Evolutionary conservation across 2,329 filamentous ascomycete species (phyloP), one percentile per base, ranked within the genome.

Genomic region (Lasiodiplodia sp.): DNA sequence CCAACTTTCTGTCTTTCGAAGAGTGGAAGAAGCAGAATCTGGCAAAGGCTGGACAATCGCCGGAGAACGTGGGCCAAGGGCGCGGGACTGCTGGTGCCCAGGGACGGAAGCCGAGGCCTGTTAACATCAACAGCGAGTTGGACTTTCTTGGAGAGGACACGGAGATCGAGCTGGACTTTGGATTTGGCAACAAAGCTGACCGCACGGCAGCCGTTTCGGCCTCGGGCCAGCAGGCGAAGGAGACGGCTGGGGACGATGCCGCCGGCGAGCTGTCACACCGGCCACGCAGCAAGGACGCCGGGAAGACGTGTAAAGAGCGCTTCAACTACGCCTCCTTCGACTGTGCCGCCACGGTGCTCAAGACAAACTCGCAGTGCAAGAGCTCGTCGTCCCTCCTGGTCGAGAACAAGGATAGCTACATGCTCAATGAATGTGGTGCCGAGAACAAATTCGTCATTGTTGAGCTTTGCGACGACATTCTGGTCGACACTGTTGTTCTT

Each of bases 271-370:
- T 71, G 16, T 73, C 76, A 2, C 75, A 76, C n/a, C 78, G 75
- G 72, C 73, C 75, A 70, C 87, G 93, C 47, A 94, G 92, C 76
- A 97, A 96, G 79, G 94, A 98, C 79, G 96, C 96, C 4, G 96
- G 96, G 8, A 97, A 93, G 79, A 99, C 96, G 0, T 97, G 95
- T 86, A 98, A 98, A 80, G 96, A 98, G 80, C 87, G 96, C 55
- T 97, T 97, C 80, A 98, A 97, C 67, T 99, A 97, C 81, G 94
- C 96, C 7, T 98, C 95, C 0, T 98, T 98, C 76, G 96, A 99
- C 78, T 97, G 94, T 70, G 96, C 96, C 12, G 96, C 96, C 14
- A 97, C 93, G 0, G 89, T 98, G 34, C 85, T 97, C 70, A 98
- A 98, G 82, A 93, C 93, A 2, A 97, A 96, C 75, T 85, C 88